phyloP scores from a whole-genome alignment of 371 early-diverging fungal species.

The Chytridium lagenaria region DNA sequence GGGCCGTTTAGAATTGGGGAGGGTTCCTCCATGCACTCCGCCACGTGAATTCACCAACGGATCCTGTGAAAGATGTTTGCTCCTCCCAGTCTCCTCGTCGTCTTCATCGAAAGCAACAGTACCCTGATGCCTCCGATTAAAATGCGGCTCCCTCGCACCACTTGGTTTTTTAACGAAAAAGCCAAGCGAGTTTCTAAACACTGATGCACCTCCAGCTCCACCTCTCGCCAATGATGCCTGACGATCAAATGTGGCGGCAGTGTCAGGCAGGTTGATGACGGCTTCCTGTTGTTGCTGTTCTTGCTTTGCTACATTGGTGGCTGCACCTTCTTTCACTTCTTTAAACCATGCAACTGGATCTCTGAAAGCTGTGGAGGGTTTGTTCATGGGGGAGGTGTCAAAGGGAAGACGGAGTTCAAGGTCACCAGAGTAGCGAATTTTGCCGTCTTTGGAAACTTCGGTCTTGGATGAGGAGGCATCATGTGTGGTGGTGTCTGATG shows the following conservation, averaged over 20 bases:
- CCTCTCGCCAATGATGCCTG: background rate
- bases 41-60: no score
- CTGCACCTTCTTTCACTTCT: conserved; percentile 32
- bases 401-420: conserved; percentile 41
- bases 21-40: no score
- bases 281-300: background rate
- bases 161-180: background rate
- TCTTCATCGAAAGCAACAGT: background rate
- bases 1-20: no score
- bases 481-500: background rate
- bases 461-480: conserved; percentile 1
- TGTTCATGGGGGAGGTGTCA: conserved; percentile 36
- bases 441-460: no score
- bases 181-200: background rate
- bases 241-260: conserved; percentile 1
- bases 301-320: background rate
- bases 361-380: conserved; percentile 37
- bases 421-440: conserved; percentile 41
- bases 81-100: background rate
- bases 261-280: background rate
- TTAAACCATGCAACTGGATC: conserved; percentile 39
- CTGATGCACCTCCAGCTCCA: background rate
- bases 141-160: no score
- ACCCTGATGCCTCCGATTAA: background rate
- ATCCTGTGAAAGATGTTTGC: background rate